Percentiles rank a stretch among this genome's conserved stretches.
These are phyloP conservation scores for Dendrocalamus sinicus DNA, from an alignment of 176 grass and related monocot species.

Conservation along the genomic window DNA sequence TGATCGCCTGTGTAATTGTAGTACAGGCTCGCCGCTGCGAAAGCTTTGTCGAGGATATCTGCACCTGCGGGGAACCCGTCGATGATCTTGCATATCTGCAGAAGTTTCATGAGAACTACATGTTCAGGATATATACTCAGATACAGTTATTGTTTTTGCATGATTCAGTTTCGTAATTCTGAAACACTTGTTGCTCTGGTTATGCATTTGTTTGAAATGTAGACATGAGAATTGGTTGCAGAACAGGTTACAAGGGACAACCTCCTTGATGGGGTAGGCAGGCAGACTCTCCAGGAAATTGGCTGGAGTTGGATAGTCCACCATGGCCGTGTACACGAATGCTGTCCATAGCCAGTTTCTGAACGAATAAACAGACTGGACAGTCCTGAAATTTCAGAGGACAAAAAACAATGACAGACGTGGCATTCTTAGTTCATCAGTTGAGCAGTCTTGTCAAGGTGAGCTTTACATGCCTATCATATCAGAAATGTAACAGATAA, in stretches of 20 bases:
- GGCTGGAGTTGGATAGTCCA: constrained; percentile 77
- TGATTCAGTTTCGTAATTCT: neutral
- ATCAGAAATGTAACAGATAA: neutral
- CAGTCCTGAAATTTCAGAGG: constrained; percentile 46
- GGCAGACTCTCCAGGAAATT: constrained; percentile 79
- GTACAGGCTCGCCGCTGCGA: constrained; percentile 74
- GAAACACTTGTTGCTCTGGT: neutral
- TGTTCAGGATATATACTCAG: neutral
- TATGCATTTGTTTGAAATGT: constrained; percentile 10
- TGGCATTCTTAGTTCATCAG: neutral
- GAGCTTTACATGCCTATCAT: neutral
- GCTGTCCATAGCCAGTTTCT: constrained; percentile 73
- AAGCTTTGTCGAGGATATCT: constrained; percentile 62
- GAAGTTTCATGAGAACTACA: constrained; percentile 6
- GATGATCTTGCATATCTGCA: constrained; percentile 90
- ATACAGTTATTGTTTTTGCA: neutral
- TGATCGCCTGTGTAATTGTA: constrained; percentile 84
- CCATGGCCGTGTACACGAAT: constrained; percentile 80
- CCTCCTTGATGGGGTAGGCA: constrained; percentile 86
- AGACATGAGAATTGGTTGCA: neutral
- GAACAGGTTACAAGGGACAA: constrained; percentile 17
- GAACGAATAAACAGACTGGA: constrained; percentile 53
- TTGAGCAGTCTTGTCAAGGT: constrained; percentile 15
- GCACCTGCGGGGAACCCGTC: constrained; percentile 54
- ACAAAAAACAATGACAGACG: neutral